Evolutionary conservation across 2,329 filamentous ascomycete species (phyloP).

Genomic region (Fusarium stilboides): DNA sequence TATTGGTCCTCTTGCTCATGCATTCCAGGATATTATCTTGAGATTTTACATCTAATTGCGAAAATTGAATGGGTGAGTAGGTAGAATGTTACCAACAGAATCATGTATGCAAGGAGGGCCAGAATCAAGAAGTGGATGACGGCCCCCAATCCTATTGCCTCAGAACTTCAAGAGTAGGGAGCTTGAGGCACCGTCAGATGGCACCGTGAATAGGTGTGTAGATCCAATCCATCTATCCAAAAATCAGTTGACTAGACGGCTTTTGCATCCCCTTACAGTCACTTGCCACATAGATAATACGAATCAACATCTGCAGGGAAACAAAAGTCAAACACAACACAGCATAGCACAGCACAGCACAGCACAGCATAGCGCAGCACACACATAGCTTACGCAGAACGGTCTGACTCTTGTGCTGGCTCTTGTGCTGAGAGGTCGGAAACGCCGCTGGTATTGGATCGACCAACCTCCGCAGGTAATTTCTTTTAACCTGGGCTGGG

Average conservation of each 20-base stretch:
- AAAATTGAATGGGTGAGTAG: too few species aligned
- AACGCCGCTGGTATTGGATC: conserved; percentile 4
- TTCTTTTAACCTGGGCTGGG: conserved; percentile 26
- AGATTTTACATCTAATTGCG: too few species aligned
- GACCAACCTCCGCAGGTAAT: conserved; percentile 34
- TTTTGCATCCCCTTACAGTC: neutral
- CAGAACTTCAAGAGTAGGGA: too few species aligned
- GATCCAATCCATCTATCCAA: neutral
- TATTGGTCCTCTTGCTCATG: too few species aligned
- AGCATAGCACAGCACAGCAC: too few species aligned
- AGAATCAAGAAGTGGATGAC: too few species aligned
- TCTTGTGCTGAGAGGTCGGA: conserved; percentile 6
- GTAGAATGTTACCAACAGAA: too few species aligned
- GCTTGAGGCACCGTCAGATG: neutral
- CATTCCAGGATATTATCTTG: too few species aligned
- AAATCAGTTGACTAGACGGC: neutral
- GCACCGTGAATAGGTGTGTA: neutral
- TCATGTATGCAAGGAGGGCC: too few species aligned
- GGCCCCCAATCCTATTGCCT: too few species aligned
- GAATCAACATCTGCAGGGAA: neutral
- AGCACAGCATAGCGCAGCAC: too few species aligned
- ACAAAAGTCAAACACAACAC: neutral
- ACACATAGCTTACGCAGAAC: neutral
- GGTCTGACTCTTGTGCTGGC: too few species aligned
- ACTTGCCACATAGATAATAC: neutral